Evolutionary conservation across 805 yeast genomes (phyloP), one percentile per base, ranked within the genome.

Genomic region (Kodamaea lidongshanica): DNA sequence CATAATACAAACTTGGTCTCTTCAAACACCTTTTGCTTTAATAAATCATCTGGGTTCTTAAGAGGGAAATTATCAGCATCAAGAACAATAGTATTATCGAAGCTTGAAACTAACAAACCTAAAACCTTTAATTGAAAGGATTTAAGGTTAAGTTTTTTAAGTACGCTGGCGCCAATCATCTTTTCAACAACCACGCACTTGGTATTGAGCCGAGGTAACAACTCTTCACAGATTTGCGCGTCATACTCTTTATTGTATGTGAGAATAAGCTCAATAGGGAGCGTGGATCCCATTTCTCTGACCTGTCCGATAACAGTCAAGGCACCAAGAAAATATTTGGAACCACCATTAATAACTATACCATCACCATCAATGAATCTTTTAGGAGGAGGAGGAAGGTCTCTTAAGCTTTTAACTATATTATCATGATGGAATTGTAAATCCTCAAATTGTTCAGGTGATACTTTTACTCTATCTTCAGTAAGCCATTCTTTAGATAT

Each of bases 161-260:
- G 60, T 23, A 61, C 45, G 28, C 45, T 51, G 33, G 77, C 74
- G 11, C 69, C 37, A 14, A 38, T 34, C 3, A 26, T 25, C 15
- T 26, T 28, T 30, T 40, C 65, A 56, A 84, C 58, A 30, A 75
- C 66, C 37, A 48, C 51, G 42, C 67, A 61, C 19, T 37, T 40
- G 6, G 53, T 65, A 40, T 58, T 56, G 25, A 58, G 40, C 6
- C 32, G 31, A 3, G 66, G 67, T 23, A 61, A 46, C 22, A 58
- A 36, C 18, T 33, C 39, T 31, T 45, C 41, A 41, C 67, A 61
- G 19, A 61, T 48, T 25, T 56, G 55, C 22, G 44, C 36, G 38
- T 61, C 63, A 35, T 42, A 56, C 32, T 61, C 67, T 9, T 33
- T 19, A 20, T 45, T 42, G 22, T 41, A 42, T 5, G 67, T 64